Evolutionary conservation across 2,329 filamentous ascomycete genomes (phyloP), one percentile per base, ranked within the genome.

Genomic region (Ophiocordyceps camponoti-saundersi): DNA sequence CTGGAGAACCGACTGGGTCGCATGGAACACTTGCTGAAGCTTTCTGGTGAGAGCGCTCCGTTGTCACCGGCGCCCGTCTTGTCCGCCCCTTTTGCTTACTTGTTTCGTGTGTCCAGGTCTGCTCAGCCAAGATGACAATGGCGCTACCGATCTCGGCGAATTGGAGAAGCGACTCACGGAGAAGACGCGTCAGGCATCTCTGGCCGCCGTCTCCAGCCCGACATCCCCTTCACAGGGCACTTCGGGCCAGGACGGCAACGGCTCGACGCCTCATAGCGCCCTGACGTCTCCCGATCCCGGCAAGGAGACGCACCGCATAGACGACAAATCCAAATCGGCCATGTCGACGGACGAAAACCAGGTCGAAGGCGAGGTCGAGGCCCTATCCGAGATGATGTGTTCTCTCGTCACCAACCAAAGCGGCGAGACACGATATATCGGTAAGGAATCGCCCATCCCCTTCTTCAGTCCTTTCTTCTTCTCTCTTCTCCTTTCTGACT

Each of bases 341-440:
- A 59, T 61, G 49, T 47, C 62, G 10, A 61, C 61, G 12, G 61
- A 64, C 43, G 60, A 62, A 40, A 73, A 67, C 52, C 69, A 67
- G 15, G 75, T 34, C 1, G 51, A 79, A 53, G 73, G 82, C 53
- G 84, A 94, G 56, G 85, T 94, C 1, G 89, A 93, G 61, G 81
- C 80, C 2, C 66, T 98, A 48, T 95, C 90, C 1, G 92, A 98
- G 65, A 92, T 95, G 83, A 96, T 98, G 92, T 96, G 90, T 64
- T 95, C 89, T 3, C 68, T 98, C 30, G 89, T 98, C 29, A 96
- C 90, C 1, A 96, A 95, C 59, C 88, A 90, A 55, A 84, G 79
- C 51, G 92, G 92, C 47, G 92, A 98, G 68, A 95, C 90, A 8
- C 76, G 92, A 64, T 98, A 95, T 60, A 94, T 96, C 55, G 92